Base-by-base conservation (phyloP, 768 basidiomycete genomes). In the Collybia nuda region DNA sequence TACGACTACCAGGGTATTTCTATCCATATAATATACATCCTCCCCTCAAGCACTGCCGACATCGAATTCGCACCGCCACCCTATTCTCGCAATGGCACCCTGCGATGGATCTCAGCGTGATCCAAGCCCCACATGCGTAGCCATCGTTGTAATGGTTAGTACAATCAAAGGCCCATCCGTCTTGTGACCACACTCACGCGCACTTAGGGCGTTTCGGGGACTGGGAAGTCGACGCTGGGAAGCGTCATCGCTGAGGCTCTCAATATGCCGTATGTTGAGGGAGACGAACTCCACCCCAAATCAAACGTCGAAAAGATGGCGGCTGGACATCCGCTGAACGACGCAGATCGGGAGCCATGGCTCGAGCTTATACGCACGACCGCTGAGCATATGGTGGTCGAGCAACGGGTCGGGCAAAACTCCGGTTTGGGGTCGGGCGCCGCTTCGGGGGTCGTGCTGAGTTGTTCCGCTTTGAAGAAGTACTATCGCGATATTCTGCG, bases 281-380 rank as follows among this genome's bases (percentile, higher is more conserved):
- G 88, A 23, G 94, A 97, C 64, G 85, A 88, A 54, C 76, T 97
- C 23, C 95, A 98, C 63, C 88, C 94, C 0, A 61, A 73, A 19
- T 67, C 79, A 11, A 96, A 96, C 66, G 80, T 96, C 37, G 85
- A 80, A 23, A 98, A 98, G 78, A 97, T 98, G 94, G 69, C 82
- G 4, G 62, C 70, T 1, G 93, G 93, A 0, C 67, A 73, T 19
- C 87, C 93, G 4, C 72, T 98, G 56, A 85, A 75, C 2, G 94
- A 97, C 61, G 78, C 71, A 2, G 94, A 97, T 63, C 84, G 93
- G 17, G 74, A 80, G 56, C 93, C 94, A 0, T 98, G 96, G 95
- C 77, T 98, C 3, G 77, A 77, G 48, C 66, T 76, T 40, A 84
- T 97, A 44, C 82, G 93, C 46, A 64, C 63, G 5, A 85, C 79